phyloP scores from a whole-genome alignment of 352 stramenopile species.

The Saprolegnia parasitica region DNA sequence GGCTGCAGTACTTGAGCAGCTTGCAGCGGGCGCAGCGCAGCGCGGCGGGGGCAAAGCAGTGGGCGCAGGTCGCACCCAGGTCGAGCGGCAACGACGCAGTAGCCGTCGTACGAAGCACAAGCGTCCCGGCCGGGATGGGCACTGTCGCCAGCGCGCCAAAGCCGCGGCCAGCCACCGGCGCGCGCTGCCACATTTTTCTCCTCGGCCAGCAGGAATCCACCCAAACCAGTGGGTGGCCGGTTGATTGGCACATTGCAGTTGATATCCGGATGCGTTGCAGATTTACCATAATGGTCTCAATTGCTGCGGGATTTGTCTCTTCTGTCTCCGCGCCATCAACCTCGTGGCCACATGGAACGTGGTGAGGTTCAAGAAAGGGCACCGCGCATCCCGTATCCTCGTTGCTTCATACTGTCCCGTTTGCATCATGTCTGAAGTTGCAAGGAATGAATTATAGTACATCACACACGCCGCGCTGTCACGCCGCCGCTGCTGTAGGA shows the following conservation, averaged over 20 bases:
- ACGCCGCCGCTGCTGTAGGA: no score
- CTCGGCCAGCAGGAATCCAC: neutral
- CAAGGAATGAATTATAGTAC: no score
- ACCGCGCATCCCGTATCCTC: neutral
- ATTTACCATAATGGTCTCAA: neutral
- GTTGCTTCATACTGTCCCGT: no score
- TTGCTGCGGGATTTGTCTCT: neutral
- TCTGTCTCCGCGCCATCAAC: neutral
- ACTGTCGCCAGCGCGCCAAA: slow-evolving; percentile 11
- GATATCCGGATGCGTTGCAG: slow-evolving; percentile 20
- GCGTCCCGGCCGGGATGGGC: slow-evolving; percentile 7
- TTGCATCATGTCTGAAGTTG: no score
- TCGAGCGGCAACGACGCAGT: neutral
- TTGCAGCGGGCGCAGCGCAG: slow-evolving; percentile 51
- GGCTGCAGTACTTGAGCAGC: slow-evolving; percentile 59
- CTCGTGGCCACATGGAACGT: neutral
- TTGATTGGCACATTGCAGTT: neutral
- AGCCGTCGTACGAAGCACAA: neutral
- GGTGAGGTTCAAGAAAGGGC: neutral
- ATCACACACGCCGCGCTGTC: no score
- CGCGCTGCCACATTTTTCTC: slow-evolving; percentile 6
- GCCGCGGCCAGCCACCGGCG: neutral
- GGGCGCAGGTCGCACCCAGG: slow-evolving; percentile 7
- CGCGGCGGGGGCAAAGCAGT: slow-evolving; percentile 18
- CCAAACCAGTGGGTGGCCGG: neutral